Conservation (phyloP, 352 stramenopile species). For the Pythium brachiatum region DNA sequence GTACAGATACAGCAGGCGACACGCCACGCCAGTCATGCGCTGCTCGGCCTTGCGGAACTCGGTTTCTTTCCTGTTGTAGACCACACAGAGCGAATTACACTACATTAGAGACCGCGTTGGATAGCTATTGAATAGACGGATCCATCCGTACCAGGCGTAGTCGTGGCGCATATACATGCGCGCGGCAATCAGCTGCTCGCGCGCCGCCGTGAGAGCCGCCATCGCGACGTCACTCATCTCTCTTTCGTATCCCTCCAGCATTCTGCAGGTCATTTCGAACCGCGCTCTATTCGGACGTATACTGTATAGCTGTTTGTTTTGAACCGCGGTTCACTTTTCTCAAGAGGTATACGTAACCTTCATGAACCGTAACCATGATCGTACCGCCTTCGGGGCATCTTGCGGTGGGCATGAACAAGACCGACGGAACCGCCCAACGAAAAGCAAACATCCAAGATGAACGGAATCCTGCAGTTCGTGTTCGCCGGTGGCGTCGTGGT, state of each 20-base stretch:
- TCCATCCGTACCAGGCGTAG: conserved; percentile 62
- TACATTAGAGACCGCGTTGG: background rate
- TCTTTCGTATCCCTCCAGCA: background rate
- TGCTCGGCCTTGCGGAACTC: conserved; percentile 52
- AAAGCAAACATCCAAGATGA: conserved; percentile 38
- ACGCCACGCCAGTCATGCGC: conserved; percentile 56
- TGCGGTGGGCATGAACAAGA: background rate
- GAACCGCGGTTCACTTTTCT: conserved; percentile 10
- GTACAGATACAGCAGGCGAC: conserved; percentile 73
- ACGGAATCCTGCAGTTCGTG: conserved; percentile 71
- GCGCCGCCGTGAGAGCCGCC: conserved; percentile 26
- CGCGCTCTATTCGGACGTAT: background rate
- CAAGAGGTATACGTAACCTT: too few species aligned
- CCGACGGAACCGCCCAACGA: conserved; percentile 8
- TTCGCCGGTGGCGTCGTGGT: conserved; percentile 67
- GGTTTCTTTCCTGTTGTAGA: conserved; percentile 44
- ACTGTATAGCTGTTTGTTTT: background rate
- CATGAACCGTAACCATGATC: background rate
- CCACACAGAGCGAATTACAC: background rate
- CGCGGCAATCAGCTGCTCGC: conserved; percentile 45
- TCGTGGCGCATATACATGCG: conserved; percentile 83
- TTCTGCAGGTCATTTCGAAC: background rate
- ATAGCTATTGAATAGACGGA: conserved; percentile 10
- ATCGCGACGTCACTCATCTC: conserved; percentile 1
- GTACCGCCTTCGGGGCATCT: background rate